These are phyloP conservation scores for Hymenoscyphus albidus DNA, from an alignment of 2,329 filamentous ascomycete species.

Conservation along the genomic window DNA sequence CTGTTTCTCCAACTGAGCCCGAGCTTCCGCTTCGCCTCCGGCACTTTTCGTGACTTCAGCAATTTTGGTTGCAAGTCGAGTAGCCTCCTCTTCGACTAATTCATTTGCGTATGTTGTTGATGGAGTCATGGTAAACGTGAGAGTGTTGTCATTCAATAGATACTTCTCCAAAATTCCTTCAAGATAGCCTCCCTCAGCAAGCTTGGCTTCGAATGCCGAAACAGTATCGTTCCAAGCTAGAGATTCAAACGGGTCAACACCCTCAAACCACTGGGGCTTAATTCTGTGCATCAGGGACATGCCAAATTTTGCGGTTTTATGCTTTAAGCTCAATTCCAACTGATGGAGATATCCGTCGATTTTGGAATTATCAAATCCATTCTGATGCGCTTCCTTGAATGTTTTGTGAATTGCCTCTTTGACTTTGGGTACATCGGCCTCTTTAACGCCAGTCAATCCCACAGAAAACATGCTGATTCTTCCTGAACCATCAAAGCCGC, in stretches of 20 bases:
- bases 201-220: conserved; percentile 71
- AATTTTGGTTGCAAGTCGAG: conserved; percentile 72
- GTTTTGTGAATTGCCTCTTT: conserved; percentile 71
- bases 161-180: conserved; percentile 87
- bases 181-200: conserved; percentile 74
- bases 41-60: conserved; percentile 63
- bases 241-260: conserved; percentile 85
- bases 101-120: conserved; percentile 71
- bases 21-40: conserved; percentile 67
- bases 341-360: conserved; percentile 93
- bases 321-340: conserved; percentile 85
- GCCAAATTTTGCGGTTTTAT: conserved; percentile 95
- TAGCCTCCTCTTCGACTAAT: conserved; percentile 71
- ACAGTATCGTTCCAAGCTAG: conserved; percentile 91
- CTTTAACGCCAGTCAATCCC: conserved; percentile 83
- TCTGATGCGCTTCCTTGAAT: conserved; percentile 63
- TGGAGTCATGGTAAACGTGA: conserved; percentile 94
- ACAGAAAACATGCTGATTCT: conserved; percentile 82
- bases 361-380: conserved; percentile 84
- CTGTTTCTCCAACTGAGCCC: conserved; percentile 67
- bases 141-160: conserved; percentile 76
- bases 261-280: conserved; percentile 93
- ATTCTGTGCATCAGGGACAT: conserved; percentile 85
- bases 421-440: conserved; percentile 72
- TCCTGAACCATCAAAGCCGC: conserved; percentile 79